Percentiles rank a stretch among this genome's conserved stretches.
Conservation (phyloP, 2,329 filamentous ascomycete species). For the Exophiala calicioides region DNA sequence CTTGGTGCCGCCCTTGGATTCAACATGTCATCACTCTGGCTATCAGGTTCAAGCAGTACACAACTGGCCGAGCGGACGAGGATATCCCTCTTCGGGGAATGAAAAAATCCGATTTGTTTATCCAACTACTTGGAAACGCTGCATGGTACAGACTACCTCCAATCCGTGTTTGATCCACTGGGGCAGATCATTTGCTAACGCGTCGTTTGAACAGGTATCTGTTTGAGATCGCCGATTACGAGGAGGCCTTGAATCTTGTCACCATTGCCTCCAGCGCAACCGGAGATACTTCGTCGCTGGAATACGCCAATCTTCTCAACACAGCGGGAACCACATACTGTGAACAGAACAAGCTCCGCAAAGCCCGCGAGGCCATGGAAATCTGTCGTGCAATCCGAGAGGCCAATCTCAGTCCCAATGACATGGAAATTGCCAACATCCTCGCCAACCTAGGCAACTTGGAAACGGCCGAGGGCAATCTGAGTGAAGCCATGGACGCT, state of each 20-base stretch:
- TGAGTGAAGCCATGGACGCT: neutral
- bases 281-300: constrained; percentile 2
- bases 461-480: constrained; percentile 11
- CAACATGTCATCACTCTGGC: constrained; percentile 11
- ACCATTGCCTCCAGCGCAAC: constrained; percentile 2
- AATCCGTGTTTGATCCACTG: too few species aligned
- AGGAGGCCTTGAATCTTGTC: constrained; percentile 8
- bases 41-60: constrained; percentile 4
- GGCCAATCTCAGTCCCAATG: neutral
- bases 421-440: constrained; percentile 6
- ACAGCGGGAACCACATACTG: constrained; percentile 4
- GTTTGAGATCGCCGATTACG: constrained; percentile 15
- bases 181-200: neutral
- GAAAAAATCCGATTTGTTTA: constrained; percentile 1
- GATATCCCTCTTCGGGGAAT: constrained; percentile 6
- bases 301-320: constrained; percentile 12
- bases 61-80: neutral
- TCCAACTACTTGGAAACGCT: constrained; percentile 11
- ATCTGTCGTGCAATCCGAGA: constrained; percentile 4
- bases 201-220: constrained; percentile 12
- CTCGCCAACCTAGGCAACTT: constrained; percentile 16
- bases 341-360: constrained; percentile 11
- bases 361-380: constrained; percentile 2
- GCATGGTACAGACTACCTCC: too few species aligned
- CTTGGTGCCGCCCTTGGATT: constrained; percentile 10